These are phyloP conservation scores for Friedmanniomyces simplex DNA, from an alignment of 495 filamentous ascomycete species.

Conservation along the genomic window DNA sequence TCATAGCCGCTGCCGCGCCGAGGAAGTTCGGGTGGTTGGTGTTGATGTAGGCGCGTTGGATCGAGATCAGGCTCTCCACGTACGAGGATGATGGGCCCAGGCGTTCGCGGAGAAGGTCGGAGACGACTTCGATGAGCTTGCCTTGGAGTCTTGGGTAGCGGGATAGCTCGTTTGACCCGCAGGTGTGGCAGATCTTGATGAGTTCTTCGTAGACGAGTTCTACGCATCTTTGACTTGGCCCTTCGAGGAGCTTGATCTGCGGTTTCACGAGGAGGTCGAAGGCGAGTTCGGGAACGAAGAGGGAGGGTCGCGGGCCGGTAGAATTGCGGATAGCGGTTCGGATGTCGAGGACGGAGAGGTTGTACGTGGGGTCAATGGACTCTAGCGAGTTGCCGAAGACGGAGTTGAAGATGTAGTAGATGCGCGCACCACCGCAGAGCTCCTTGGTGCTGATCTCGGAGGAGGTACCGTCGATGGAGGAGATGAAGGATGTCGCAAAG, in stretches of 20 bases:
- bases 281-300: slow-evolving; percentile 94
- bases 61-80: slow-evolving; percentile 91
- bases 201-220: slow-evolving; percentile 98
- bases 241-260: slow-evolving; percentile 92
- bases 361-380: slow-evolving; percentile 87
- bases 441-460: slow-evolving; percentile 99
- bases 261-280: slow-evolving; percentile 97
- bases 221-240: slow-evolving; percentile 92
- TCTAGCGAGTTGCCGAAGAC: slow-evolving; percentile 97
- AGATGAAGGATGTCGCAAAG: slow-evolving; percentile 95
- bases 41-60: slow-evolving; percentile 97
- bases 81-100: slow-evolving; percentile 81
- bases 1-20: slow-evolving; percentile 96
- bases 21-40: slow-evolving; percentile 99
- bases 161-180: slow-evolving; percentile 84
- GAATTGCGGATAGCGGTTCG: slow-evolving; percentile 97
- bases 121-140: slow-evolving; percentile 97
- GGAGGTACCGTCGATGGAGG: slow-evolving; percentile 95
- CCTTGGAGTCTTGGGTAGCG: slow-evolving; percentile 89
- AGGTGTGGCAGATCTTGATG: slow-evolving; percentile 99
- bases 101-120: slow-evolving; percentile 85
- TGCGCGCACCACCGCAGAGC: slow-evolving; percentile 88
- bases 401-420: slow-evolving; percentile 99
- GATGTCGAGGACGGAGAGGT: slow-evolving; percentile 93
- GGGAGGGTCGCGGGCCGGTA: slow-evolving; percentile 84